Conservation (phyloP, 768 basidiomycete species). For the Podaxis rugospora region DNA sequence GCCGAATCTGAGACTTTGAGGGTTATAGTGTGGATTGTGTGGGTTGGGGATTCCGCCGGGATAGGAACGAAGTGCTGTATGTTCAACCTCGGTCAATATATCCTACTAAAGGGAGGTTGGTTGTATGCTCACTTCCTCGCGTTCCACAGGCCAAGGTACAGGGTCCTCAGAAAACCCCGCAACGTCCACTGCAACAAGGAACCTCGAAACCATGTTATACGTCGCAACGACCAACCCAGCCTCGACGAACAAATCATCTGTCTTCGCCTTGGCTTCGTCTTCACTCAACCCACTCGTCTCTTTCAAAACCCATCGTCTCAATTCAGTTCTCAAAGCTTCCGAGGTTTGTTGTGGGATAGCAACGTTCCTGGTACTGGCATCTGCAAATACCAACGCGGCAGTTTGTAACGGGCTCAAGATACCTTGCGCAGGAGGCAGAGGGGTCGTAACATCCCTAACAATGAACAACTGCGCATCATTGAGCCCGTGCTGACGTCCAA, state of each 20-base stretch:
- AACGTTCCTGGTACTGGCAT: slow-evolving; percentile 49
- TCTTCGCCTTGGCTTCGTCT: slow-evolving; percentile 22
- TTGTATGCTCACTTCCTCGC: slow-evolving; percentile 31
- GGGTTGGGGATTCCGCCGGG: slow-evolving; percentile 22
- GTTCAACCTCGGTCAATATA: not conserved
- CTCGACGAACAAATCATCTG: slow-evolving; percentile 50
- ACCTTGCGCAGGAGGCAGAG: slow-evolving; percentile 32
- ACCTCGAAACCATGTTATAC: slow-evolving; percentile 72
- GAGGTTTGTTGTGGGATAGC: slow-evolving; percentile 39
- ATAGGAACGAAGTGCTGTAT: slow-evolving; percentile 36
- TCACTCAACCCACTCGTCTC: slow-evolving; percentile 14
- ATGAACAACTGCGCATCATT: slow-evolving; percentile 49
- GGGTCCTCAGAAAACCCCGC: slow-evolving; percentile 42
- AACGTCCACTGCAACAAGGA: slow-evolving; percentile 58
- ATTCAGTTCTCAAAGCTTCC: slow-evolving; percentile 32
- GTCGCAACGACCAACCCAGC: slow-evolving; percentile 45
- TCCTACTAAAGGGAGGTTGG: not conserved
- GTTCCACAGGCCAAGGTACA: slow-evolving; percentile 48
- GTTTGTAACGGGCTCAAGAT: slow-evolving; percentile 43
- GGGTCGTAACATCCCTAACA: slow-evolving; percentile 44
- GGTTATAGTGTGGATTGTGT: slow-evolving; percentile 39
- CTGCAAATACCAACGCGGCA: slow-evolving; percentile 53
- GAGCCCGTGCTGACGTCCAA: slow-evolving; percentile 47
- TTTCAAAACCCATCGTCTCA: slow-evolving; percentile 22
- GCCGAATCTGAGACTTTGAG: slow-evolving; percentile 32